A percentile compares a stretch with the other conserved stretches of the same genome.
Conservation (phyloP, 139 green algal species). For the Picochlorum sp. region DNA sequence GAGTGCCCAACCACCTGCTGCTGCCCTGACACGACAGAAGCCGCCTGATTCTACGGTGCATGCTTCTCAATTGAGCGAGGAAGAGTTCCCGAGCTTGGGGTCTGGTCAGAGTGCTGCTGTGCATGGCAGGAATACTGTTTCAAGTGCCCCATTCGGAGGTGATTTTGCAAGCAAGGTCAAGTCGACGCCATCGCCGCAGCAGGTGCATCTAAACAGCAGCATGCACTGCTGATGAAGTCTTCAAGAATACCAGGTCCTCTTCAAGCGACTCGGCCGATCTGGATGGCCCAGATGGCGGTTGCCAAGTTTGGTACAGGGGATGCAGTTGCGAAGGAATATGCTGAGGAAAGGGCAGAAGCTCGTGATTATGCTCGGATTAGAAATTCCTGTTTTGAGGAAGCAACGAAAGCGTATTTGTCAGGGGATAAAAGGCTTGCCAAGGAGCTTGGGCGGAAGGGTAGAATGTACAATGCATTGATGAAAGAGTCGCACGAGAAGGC, state of each 20-base stretch:
- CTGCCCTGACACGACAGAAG: too few relatives aligned
- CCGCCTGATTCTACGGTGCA: too few relatives aligned
- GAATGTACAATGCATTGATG: slow-evolving; percentile 53
- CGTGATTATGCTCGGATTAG: slow-evolving; percentile 52
- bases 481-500: slow-evolving; percentile 46
- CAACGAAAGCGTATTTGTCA: slow-evolving; percentile 58
- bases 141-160: neutral
- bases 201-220: too few relatives aligned
- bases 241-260: neutral
- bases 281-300: slow-evolving; percentile 7
- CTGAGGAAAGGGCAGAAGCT: slow-evolving; percentile 34
- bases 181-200: neutral
- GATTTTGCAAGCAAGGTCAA: slow-evolving; percentile 8
- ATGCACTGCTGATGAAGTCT: too few relatives aligned
- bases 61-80: neutral
- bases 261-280: neutral
- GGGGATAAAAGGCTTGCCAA: slow-evolving; percentile 60
- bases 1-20: too few relatives aligned
- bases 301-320: slow-evolving; percentile 45
- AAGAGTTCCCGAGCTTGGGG: slow-evolving; percentile 34
- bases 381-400: slow-evolving; percentile 68
- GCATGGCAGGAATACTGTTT: neutral
- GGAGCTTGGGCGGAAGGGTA: slow-evolving; percentile 51
- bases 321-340: slow-evolving; percentile 47
- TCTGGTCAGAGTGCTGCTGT: neutral